Evolutionary conservation across 371 early-diverging fungal species (phyloP), one percentile per base, ranked within the genome.

Genomic region (Rhizopus arrhizus): DNA sequence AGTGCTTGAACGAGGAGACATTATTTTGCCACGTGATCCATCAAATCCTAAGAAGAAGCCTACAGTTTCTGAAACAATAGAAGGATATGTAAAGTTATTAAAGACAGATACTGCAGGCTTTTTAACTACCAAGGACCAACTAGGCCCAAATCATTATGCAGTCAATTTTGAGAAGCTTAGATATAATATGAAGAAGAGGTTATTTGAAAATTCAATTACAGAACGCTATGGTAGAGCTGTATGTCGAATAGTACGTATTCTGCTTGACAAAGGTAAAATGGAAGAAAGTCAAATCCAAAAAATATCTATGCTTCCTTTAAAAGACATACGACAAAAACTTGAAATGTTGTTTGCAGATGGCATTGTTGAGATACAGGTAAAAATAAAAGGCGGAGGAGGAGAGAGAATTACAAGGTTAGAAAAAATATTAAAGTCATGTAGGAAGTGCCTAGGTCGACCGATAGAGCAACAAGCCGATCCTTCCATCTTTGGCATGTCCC

Each of bases 381-480:
- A 22, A 22, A 22, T 1, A 22, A 22, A 22, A 22, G 22, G 22
- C 0, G 22, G 22, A 22, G 22, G 22, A 22, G 22, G 22, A 22
- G 22, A 22, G 22, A 22, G 22, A 22, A 22, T 22, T 0, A 22
- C 22, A 22, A 2, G 22, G 2, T 22, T 22, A 22, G 22, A 22
- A 22, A 22, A 22, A 22, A 22, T 22, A 22, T 22, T 22, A 22
- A 22, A 22, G 22, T 22, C 22, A 22, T 22, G 22, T 22, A 92
- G 74, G 97, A 95, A 73, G 90, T 96, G 33, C 95, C 95, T 32
- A 88, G 88, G 66, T 84, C 92, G 0, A 79, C 87, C 0, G 95
- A 95, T 64, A 91, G 95, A 65, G 87, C 93, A 5, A 92, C 96
- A 2, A 83, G 89, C 16, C 82, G 92, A 62, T 94, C 92, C 22